Base-by-base conservation (phyloP, 495 filamentous ascomycete species). In the Lentithecium fluviatile region DNA sequence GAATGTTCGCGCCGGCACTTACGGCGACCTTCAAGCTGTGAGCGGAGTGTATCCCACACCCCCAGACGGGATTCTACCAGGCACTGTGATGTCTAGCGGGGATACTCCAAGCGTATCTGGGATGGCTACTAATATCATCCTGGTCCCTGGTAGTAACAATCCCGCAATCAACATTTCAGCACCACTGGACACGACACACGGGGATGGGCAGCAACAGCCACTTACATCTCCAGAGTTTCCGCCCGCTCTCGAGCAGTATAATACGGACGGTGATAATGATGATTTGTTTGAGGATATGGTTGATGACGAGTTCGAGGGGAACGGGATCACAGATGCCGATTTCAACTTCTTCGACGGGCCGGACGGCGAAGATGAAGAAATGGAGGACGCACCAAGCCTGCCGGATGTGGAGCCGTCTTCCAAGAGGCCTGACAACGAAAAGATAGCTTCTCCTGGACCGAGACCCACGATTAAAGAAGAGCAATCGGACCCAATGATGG, bases 331-430 rank as follows among this genome's bases (percentile, higher is more conserved):
- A 1, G 91, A 96, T 58, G 86, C 85, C 2, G 91, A 96, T 69
- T 96, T 96, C 73, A 93, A 83, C 72, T 96, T 95, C 69, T 96
- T 96, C 57, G 90, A 95, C 68, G 83, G 86, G 43, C 80, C 79
- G 5, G 78, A 74, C 47, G 70, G 80, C 20, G 77, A 75, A 8
- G 72, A 66, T 21, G 23, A 62, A 19, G 60, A 56, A 11, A 65
- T 65, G 45, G 11, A 26, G 15, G 49, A 54, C 36, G 50, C 53
- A 3, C 12, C 56, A 12, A 50, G 47, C 19, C 3, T 37, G 23
- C n/a, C 11, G 26, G 43, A 62, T 6, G 62, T 10, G 21, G 52
- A 52, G 25, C 34, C 47, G 1, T 17, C 42, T 21, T 7, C 17
- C 25, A n/a, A 32, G 8, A 50, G 43, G n/a, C 1, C 36, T 24